Conservation (phyloP, 805 yeast species). For the Sugiyamaella floridensis region DNA sequence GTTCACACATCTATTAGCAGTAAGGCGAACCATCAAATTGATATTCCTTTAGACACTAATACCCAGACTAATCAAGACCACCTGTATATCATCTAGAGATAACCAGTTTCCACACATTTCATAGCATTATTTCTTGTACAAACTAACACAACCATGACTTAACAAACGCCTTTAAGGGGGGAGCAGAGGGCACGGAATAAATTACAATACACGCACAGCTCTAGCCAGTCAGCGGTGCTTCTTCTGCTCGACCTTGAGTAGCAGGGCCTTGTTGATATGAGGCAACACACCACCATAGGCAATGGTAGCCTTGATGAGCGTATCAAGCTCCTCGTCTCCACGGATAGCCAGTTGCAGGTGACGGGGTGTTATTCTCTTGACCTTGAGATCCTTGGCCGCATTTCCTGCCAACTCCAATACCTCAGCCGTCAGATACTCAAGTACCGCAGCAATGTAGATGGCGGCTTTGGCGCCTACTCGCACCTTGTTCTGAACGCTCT, state of each 20-base stretch:
- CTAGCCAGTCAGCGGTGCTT: slow-evolving; percentile 3
- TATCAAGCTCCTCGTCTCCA: slow-evolving; percentile 96
- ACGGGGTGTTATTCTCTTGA: slow-evolving; percentile 96
- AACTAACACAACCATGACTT: not conserved
- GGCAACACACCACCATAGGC: slow-evolving; percentile 99
- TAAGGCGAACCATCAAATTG: too few species aligned
- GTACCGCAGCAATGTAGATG: slow-evolving; percentile 88
- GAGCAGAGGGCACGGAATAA: not conserved
- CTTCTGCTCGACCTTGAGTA: slow-evolving; percentile 65
- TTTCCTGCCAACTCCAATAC: slow-evolving; percentile 96
- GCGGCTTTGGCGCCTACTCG: slow-evolving; percentile 88
- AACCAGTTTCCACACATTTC: not conserved
- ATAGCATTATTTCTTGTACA: not conserved
- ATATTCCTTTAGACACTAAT: too few species aligned
- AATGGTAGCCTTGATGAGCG: slow-evolving; percentile 80
- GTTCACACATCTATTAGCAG: too few species aligned
- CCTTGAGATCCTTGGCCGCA: slow-evolving; percentile 93
- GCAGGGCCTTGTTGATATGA: slow-evolving; percentile 75
- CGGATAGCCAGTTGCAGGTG: slow-evolving; percentile 95
- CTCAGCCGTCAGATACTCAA: slow-evolving; percentile 94
- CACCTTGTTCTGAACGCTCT: slow-evolving; percentile 75
- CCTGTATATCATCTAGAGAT: too few species aligned
- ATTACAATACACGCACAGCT: not conserved
- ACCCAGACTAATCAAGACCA: too few species aligned
- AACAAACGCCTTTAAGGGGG: not conserved